phyloP scores from a whole-genome alignment of 2,329 filamentous ascomycete genomes.

The Bisporella sp. region DNA sequence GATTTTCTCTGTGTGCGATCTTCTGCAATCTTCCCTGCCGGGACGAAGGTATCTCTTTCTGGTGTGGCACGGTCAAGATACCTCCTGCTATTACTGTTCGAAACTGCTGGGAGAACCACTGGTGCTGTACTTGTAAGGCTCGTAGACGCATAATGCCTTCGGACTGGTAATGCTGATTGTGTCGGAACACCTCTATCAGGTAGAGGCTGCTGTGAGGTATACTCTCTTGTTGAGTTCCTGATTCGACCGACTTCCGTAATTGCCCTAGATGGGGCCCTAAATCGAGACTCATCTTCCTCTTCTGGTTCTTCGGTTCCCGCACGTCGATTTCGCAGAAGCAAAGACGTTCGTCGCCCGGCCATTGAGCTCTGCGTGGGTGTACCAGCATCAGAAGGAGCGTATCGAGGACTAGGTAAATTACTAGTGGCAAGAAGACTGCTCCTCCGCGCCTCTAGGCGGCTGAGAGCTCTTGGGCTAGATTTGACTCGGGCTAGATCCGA shows the following conservation, averaged over 20 bases:
- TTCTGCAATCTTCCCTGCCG: slow-evolving; percentile 17
- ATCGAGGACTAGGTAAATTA: slow-evolving; percentile 24
- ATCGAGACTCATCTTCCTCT: slow-evolving; percentile 40
- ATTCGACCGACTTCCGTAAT: slow-evolving; percentile 45
- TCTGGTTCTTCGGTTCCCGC: slow-evolving; percentile 25
- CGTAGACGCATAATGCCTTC: slow-evolving; percentile 45
- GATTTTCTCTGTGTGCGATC: slow-evolving; percentile 22
- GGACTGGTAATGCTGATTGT: slow-evolving; percentile 43
- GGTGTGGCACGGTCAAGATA: slow-evolving; percentile 23
- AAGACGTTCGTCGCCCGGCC: slow-evolving; percentile 48
- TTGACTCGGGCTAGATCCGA: slow-evolving; percentile 19
- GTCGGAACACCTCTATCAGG: slow-evolving; percentile 28
- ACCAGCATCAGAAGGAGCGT: slow-evolving; percentile 23
- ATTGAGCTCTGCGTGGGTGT: slow-evolving; percentile 41
- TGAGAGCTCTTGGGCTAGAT: slow-evolving; percentile 25
- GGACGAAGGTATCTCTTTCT: slow-evolving; percentile 24
- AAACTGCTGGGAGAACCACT: slow-evolving; percentile 12
- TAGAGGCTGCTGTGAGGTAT: slow-evolving; percentile 30
- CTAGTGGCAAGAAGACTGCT: slow-evolving; percentile 26
- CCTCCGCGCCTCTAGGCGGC: slow-evolving; percentile 26
- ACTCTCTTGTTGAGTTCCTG: slow-evolving; percentile 32
- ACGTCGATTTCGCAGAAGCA: slow-evolving; percentile 34
- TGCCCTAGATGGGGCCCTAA: slow-evolving; percentile 52
- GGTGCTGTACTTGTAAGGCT: slow-evolving; percentile 26
- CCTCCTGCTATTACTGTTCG: slow-evolving; percentile 15